A percentile compares a stretch with the other conserved stretches of the same genome.
Conservation (phyloP, 768 basidiomycete genomes). For the Cystofilobasidium ferigula region DNA sequence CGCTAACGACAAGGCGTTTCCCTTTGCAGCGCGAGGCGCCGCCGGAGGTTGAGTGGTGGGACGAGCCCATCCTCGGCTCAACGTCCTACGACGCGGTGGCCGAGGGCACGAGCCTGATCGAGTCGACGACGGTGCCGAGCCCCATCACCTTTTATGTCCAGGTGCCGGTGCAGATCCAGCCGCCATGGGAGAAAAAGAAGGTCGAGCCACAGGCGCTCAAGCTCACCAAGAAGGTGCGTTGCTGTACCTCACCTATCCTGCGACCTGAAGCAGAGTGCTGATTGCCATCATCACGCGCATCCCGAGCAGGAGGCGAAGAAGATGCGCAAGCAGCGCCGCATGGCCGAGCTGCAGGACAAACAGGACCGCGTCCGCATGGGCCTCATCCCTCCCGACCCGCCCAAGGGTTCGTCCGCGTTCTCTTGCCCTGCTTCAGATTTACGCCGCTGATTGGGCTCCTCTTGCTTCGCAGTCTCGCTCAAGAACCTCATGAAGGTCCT, state of each 20-base stretch:
- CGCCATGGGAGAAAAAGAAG: conserved; percentile 74
- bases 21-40: conserved; percentile 67
- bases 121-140: conserved; percentile 51
- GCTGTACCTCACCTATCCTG: conserved; percentile 26
- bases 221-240: conserved; percentile 74
- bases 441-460: neutral
- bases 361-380: conserved; percentile 93
- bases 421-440: conserved; percentile 5
- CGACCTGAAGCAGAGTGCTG: no score
- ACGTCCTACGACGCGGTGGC: conserved; percentile 66
- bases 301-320: conserved; percentile 84
- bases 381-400: conserved; percentile 81
- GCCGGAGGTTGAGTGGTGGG: conserved; percentile 96
- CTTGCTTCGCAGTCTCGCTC: conserved; percentile 56
- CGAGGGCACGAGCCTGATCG: conserved; percentile 52
- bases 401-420: conserved; percentile 56
- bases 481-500: conserved; percentile 96
- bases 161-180: conserved; percentile 92
- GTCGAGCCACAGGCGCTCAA: conserved; percentile 70
- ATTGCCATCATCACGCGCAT: no score
- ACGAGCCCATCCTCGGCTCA: conserved; percentile 67
- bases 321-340: conserved; percentile 77
- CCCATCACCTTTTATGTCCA: conserved; percentile 86
- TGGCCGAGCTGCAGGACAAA: conserved; percentile 84
- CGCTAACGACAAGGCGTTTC: conserved; percentile 9